Conservation (phyloP, 148 eudicot species). For the Diospyros lotus region DNA sequence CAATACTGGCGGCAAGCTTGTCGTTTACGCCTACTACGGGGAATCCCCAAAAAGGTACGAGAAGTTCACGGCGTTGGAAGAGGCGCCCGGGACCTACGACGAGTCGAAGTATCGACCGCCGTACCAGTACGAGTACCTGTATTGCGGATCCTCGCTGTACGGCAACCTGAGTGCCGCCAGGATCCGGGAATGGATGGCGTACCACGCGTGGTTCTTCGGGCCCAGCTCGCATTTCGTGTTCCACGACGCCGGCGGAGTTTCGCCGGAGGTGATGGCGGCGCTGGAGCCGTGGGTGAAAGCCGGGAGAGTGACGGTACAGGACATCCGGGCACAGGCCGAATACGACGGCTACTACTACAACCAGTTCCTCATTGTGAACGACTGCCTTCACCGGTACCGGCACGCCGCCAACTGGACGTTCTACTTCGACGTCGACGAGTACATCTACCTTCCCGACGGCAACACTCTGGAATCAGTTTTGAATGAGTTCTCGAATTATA, state of each 20-base stretch:
- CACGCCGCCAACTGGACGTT: slow-evolving; percentile 55
- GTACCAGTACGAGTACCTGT: slow-evolving; percentile 39
- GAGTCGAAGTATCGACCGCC: slow-evolving; percentile 19
- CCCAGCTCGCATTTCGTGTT: slow-evolving; percentile 49
- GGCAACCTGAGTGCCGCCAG: slow-evolving; percentile 40
- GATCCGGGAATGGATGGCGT: slow-evolving; percentile 63
- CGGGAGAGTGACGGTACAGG: slow-evolving; percentile 49
- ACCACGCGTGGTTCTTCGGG: slow-evolving; percentile 53
- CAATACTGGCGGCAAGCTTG: slow-evolving; percentile 42
- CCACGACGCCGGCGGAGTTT: slow-evolving; percentile 57
- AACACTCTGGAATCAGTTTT: slow-evolving; percentile 24
- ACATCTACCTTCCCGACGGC: slow-evolving; percentile 39
- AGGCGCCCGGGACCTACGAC: slow-evolving; percentile 27
- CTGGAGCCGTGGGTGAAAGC: slow-evolving; percentile 51
- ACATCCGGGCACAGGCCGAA: slow-evolving; percentile 46
- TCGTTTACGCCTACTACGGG: slow-evolving; percentile 46
- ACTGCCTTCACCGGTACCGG: slow-evolving; percentile 47
- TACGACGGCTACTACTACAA: slow-evolving; percentile 61
- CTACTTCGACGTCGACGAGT: slow-evolving; percentile 59
- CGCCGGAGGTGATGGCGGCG: slow-evolving; percentile 38
- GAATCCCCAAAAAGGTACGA: slow-evolving; percentile 31
- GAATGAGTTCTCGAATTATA: slow-evolving; percentile 29
- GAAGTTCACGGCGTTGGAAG: slow-evolving; percentile 42
- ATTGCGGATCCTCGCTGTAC: slow-evolving; percentile 58
- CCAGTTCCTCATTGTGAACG: slow-evolving; percentile 60